Percentiles rank a stretch among this genome's conserved stretches.
These are phyloP conservation scores for Flaveria sonorensis DNA, from an alignment of 129 eudicot genomes.

Conservation along the genomic window DNA sequence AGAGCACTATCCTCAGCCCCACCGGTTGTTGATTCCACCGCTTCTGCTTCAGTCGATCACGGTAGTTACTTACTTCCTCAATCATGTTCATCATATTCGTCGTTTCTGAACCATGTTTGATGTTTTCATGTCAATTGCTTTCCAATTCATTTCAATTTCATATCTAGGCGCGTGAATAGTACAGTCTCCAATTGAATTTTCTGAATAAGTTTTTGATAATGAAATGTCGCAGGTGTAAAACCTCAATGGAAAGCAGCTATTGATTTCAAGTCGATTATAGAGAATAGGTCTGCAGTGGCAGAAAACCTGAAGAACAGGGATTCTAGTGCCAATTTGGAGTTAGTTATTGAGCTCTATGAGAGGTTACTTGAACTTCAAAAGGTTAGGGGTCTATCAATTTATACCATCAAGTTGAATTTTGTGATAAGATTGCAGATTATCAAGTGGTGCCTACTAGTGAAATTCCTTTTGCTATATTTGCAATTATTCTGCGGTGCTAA, in stretches of 20 bases:
- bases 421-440: background rate
- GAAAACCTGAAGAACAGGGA: conserved; percentile 68
- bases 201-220: background rate
- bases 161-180: background rate
- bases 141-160: background rate
- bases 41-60: conserved; percentile 8
- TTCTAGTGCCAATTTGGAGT: conserved; percentile 73
- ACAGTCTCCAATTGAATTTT: background rate
- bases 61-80: conserved; percentile 18
- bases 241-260: conserved; percentile 94
- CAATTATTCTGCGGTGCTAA: background rate
- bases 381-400: conserved; percentile 58
- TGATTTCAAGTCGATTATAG: conserved; percentile 90
- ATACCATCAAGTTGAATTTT: background rate
- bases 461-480: background rate
- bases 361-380: conserved; percentile 65
- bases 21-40: conserved; percentile 30
- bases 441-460: background rate
- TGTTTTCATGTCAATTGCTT: background rate
- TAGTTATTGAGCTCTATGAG: conserved; percentile 74
- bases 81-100: background rate
- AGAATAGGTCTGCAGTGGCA: conserved; percentile 68
- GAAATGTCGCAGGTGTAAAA: conserved; percentile 44
- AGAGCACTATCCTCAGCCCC: conserved; percentile 42
- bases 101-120: background rate